phyloP scores from a whole-genome alignment of 2,329 filamentous ascomycete species.

The Phialophora tarda region DNA sequence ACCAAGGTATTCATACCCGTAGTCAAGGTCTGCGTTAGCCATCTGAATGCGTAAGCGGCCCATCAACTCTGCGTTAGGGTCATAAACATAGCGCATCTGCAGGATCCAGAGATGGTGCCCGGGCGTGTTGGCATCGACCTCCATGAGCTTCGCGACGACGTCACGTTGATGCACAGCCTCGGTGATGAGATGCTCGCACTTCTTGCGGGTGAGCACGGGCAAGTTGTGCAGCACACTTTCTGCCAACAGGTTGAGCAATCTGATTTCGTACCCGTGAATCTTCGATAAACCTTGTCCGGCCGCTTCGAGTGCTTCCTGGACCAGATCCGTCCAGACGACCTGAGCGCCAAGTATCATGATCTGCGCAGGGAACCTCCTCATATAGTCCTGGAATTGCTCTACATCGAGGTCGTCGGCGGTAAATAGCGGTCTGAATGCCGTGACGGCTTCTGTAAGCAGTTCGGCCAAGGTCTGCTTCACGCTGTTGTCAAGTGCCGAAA shows the following conservation, averaged over 20 bases:
- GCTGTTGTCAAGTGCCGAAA: slow-evolving; percentile 86
- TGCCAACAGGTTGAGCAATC: slow-evolving; percentile 83
- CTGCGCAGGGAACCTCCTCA: slow-evolving; percentile 85
- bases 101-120: slow-evolving; percentile 91
- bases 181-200: slow-evolving; percentile 97
- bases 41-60: slow-evolving; percentile 89
- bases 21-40: slow-evolving; percentile 93
- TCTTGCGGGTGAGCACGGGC: slow-evolving; percentile 84
- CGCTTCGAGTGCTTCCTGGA: slow-evolving; percentile 75
- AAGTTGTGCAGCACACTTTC: slow-evolving; percentile 89
- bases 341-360: slow-evolving; percentile 95
- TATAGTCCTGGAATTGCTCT: slow-evolving; percentile 75
- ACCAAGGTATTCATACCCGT: slow-evolving; percentile 97
- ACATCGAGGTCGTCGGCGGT: slow-evolving; percentile 72
- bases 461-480: slow-evolving; percentile 96
- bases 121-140: slow-evolving; percentile 73
- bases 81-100: slow-evolving; percentile 96
- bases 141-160: slow-evolving; percentile 82
- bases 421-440: slow-evolving; percentile 81
- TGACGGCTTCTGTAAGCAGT: slow-evolving; percentile 82
- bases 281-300: slow-evolving; percentile 72
- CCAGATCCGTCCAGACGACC: slow-evolving; percentile 87
- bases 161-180: slow-evolving; percentile 98
- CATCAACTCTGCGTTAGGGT: slow-evolving; percentile 76
- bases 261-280: slow-evolving; percentile 81